These are phyloP conservation scores for Panaeolus papilionaceus DNA, from an alignment of 768 basidiomycete genomes.

Conservation along the genomic window DNA sequence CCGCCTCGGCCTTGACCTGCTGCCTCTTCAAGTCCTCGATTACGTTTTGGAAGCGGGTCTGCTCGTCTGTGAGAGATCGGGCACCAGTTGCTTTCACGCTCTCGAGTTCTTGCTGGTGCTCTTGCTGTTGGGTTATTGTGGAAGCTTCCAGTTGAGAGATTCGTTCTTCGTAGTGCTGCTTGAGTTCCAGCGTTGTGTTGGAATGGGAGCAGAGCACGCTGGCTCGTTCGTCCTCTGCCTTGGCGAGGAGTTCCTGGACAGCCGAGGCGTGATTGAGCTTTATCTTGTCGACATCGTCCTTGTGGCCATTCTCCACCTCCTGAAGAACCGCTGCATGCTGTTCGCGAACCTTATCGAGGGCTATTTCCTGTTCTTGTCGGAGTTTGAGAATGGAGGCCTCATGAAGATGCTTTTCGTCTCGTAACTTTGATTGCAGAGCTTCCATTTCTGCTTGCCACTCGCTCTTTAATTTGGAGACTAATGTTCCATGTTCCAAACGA, in stretches of 20 bases:
- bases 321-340: slow-evolving; percentile 61
- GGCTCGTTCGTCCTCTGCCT: slow-evolving; percentile 35
- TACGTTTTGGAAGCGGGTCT: slow-evolving; percentile 46
- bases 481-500: slow-evolving; percentile 62
- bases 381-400: slow-evolving; percentile 37
- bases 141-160: slow-evolving; percentile 46
- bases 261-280: slow-evolving; percentile 52
- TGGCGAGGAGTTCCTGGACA: slow-evolving; percentile 37
- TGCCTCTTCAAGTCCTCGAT: slow-evolving; percentile 57
- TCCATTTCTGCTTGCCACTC: slow-evolving; percentile 61
- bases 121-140: slow-evolving; percentile 44
- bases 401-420: slow-evolving; percentile 51
- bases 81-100: slow-evolving; percentile 40
- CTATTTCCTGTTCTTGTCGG: slow-evolving; percentile 56
- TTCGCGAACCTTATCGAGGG: slow-evolving; percentile 53
- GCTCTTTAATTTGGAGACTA: slow-evolving; percentile 56
- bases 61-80: slow-evolving; percentile 48
- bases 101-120: slow-evolving; percentile 35
- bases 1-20: slow-evolving; percentile 48
- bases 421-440: slow-evolving; percentile 48
- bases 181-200: slow-evolving; percentile 44
- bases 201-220: slow-evolving; percentile 46
- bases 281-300: slow-evolving; percentile 57
- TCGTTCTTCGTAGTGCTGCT: slow-evolving; percentile 54
- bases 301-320: slow-evolving; percentile 62